Evolutionary conservation across 2,329 filamentous ascomycete species (phyloP), one percentile per base, ranked within the genome.

Genomic region (Sphaerulina vaccinii): DNA sequence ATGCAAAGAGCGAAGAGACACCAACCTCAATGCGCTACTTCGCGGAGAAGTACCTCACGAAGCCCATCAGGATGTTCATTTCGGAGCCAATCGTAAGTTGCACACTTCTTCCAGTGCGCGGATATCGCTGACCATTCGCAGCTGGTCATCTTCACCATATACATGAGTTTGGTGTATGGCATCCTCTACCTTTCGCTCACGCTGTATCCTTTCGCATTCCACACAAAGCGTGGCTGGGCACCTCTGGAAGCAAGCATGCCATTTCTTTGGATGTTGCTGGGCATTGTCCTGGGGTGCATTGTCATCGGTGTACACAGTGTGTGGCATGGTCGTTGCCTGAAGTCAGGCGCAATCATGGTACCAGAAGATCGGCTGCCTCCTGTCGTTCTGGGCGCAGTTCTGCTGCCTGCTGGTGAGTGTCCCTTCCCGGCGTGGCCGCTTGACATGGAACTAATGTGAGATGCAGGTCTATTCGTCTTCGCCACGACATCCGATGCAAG

Each of bases 191-290:
- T 81, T 70, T 71, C 61, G 55, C 59, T 75, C 1, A 77, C 81
- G 22, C 79, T 82, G 11, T 87, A 88, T 63, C 85, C 86, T 15
- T 74, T 88, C 55, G 82, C 85, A 22, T 88, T 88, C 63, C 71
- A 75, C 37, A 77, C 84, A 59, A 60, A 76, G 3, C 76, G 84
- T 16, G 81, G 81, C 16, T 89, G 84, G 84, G 73, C 73, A 3
- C 71, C 71, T 1, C 63, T 87, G 0, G 68, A 75, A 0, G 76
- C 80, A 1, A 73, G 77, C 3, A 71, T 88, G 0, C 84, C 86
- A 0, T 88, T 88, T 62, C 65, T 86, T 4, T 80, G 76, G 27
- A 77, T 87, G 51, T 66, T 84, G 1, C 64, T 87, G 1, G 85
- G 85, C 7, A 78, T 83, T 1, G 51, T 82, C 9, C 63, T 84